Evolutionary conservation across 2,329 filamentous ascomycete species (phyloP), one percentile per base, ranked within the genome.

Genomic region (Colletotrichum horii): DNA sequence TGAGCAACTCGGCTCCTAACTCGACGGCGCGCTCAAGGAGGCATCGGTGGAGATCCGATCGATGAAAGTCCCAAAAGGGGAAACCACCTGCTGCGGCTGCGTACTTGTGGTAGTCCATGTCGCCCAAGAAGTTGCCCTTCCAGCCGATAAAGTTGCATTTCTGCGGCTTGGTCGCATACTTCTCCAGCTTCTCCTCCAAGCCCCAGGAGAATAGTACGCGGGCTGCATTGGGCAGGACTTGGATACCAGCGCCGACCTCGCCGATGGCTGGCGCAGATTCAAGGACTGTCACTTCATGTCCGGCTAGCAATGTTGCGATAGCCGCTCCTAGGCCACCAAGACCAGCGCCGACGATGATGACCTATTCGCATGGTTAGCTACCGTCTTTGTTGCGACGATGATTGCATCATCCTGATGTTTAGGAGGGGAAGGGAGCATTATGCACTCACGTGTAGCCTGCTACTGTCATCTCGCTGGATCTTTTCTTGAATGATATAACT

Each of bases 191-290:
- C 52, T 75, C 30, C 12, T 78, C 76, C 8, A 78, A 6, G 12
- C 78, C 77, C 78, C 78, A 79, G 15, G 77, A 77, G 52, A 74
- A 72, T 0, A 79, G 66, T 3, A 78, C 58, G 2, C 75, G 71
- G 6, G 71, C 68, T 14, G 72, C 72, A 19, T 79, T 79, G 3
- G 78, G 78, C 4, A 78, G 55, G 3, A 79, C 70, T 22, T 76
- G 72, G n/a, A 79, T 78, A 12, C 78, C 78, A 11, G 78, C 78
- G 3, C 78, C 78, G 4, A 79, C 78, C 36, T 78, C 77, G 4
- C 76, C 77, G 8, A 78, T 77, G 14, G 66, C 64, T 9, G 66
- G 30, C 4, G 77, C 77, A 9, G 74, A 58, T 36, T 78, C 77
- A 2, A 78, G 61, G 30, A 78, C 70, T 2, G 77, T 78, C 6